These are phyloP conservation scores for Urostyla sp. DNA, from an alignment of 73 alveolate genomes.

Conservation along the genomic window DNA sequence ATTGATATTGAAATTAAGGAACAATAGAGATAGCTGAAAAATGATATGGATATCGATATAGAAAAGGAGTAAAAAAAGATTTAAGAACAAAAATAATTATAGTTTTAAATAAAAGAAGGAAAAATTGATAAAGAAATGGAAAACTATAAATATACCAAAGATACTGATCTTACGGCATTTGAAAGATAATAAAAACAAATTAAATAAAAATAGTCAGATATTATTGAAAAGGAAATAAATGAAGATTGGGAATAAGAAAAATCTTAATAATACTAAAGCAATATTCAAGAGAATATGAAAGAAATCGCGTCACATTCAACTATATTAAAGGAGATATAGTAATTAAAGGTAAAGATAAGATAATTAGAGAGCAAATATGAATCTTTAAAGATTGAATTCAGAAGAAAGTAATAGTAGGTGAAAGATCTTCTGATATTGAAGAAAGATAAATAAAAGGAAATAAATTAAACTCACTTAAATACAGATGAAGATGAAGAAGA, in stretches of 20 bases:
- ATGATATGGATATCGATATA: constrained; percentile 6
- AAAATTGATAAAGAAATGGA: constrained; percentile 13
- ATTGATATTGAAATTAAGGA: not conserved
- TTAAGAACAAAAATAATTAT: not conserved
- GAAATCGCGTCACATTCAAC: not conserved
- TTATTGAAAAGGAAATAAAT: not conserved
- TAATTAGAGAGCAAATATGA: not conserved
- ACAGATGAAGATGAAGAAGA: not conserved
- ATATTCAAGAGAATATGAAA: not conserved
- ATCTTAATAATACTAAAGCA: too few relatives aligned
- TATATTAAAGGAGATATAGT: constrained; percentile 12
- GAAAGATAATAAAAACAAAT: not conserved
- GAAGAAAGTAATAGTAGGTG: not conserved
- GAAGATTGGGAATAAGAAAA: constrained; percentile 23
- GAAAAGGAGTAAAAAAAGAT: constrained; percentile 21
- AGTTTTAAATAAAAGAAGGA: not conserved
- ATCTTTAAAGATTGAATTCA: not conserved
- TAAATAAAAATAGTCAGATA: not conserved
- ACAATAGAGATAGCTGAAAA: not conserved
- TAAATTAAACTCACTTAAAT: not conserved
- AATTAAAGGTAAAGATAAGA: not conserved
- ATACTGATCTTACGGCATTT: too few relatives aligned
- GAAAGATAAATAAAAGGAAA: constrained; percentile 22
- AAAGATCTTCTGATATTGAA: constrained; percentile 27
- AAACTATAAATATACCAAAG: not conserved